Evolutionary conservation across 352 stramenopile species (phyloP), one percentile per base, ranked within the genome.

Genomic region (Peronospora farinosa): DNA sequence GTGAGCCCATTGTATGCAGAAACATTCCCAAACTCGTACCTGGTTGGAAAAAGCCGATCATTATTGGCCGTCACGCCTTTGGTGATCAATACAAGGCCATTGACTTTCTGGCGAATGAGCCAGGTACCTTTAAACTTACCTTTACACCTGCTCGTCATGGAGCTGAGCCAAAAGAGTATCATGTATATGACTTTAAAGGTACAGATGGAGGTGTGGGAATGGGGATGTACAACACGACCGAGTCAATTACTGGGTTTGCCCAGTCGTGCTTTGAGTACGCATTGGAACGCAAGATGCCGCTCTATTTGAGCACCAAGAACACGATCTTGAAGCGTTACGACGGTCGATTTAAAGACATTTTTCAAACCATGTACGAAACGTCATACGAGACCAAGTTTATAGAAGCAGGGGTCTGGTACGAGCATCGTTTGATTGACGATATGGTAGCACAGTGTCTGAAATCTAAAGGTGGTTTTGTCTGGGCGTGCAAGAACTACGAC

Each of bases 401-500:
- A 47, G 74, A 72, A 0, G 53, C 54, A 0, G 80, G 81, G 16
- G 87, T 93, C 54, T 86, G 59, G 68, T 95, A 95, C 69, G 77
- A 81, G 53, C 81, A 91, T 64, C 78, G 82, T 9, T 57, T 95
- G 21, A 95, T 95, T 52, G 85, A 95, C 58, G 85, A 95, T 64
- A 95, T 95, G 84, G 85, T 95, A 28, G 85, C 85, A 21, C 83
- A 94, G 67, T 76, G 64, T 39, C 81, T 95, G 61, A 95, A 95
- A 69, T 88, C 74, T n/a, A 72, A 80, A 21, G 85, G 84, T 33
- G 85, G 85, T 44, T 93, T 96, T 46, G 82, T 96, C 11, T 96
- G 86, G 86, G 84, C 84, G 9, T 88, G 72, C 69, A 96, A 96
- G 78, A 96, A 95, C 72, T 96, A 96, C 63, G 86, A 96, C 55